phyloP scores from a whole-genome alignment of 108 stramenopile species.

The Cylindrotheca fusiformis region DNA sequence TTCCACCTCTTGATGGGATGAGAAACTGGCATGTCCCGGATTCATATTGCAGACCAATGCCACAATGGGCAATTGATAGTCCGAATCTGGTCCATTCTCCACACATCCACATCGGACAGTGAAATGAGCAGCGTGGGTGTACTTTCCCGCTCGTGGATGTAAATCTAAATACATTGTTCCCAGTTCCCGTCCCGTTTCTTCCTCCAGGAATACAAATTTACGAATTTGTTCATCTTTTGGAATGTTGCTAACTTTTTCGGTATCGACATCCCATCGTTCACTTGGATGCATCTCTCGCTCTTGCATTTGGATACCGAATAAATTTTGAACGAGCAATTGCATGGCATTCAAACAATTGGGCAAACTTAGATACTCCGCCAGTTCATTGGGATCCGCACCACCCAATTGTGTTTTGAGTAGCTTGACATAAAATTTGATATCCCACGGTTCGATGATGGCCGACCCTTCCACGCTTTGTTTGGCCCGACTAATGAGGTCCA shows the following conservation, averaged over 20 bases:
- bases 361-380: conserved; percentile 68
- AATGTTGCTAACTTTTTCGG: not conserved
- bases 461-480: conserved; percentile 59
- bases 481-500: conserved; percentile 51
- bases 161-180: conserved; percentile 95
- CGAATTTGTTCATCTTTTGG: conserved; percentile 33
- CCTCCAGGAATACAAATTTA: conserved; percentile 71
- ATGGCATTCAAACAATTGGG: conserved; percentile 72
- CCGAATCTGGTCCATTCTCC: conserved; percentile 24
- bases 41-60: conserved; percentile 92
- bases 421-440: conserved; percentile 73
- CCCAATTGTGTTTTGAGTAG: conserved; percentile 52
- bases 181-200: conserved; percentile 38
- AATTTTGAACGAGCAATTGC: conserved; percentile 48
- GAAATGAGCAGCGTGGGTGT: conserved; percentile 95
- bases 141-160: conserved; percentile 88
- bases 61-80: conserved; percentile 86
- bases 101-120: conserved; percentile 93
- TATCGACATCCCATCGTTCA: conserved; percentile 77
- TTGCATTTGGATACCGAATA: conserved; percentile 84
- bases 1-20: conserved; percentile 92
- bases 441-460: conserved; percentile 76
- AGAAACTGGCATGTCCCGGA: conserved; percentile 23
- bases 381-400: conserved; percentile 36
- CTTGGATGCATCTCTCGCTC: conserved; percentile 50